Base-by-base conservation (phyloP, 1,284 basidiomycete species). In the Pisolithus thermaeus region DNA sequence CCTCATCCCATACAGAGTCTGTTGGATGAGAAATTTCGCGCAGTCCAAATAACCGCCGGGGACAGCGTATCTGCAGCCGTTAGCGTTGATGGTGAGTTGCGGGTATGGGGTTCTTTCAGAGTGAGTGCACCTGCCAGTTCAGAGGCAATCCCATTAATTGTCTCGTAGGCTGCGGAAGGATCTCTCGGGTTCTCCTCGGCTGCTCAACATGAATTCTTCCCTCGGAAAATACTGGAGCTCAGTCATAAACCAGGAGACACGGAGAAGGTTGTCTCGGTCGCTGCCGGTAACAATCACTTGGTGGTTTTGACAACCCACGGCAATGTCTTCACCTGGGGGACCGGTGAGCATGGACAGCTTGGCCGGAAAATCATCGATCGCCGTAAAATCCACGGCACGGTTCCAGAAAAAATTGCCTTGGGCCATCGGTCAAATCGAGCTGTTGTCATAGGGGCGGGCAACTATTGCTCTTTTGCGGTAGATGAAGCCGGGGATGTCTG, bases 91-190 rank as follows among this genome's bases (percentile, higher is more conserved):
- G 93, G 94, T 40, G 83, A 90, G 55, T 70, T 97, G 23, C 76
- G 87, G 48, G 89, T 90, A 12, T 97, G 94, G 94, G 94, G 94
- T 36, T 87, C 87, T 50, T 97, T 97, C 76, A 79, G 92, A 43
- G 94, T 94, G 68, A 63, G 90, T 75, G 36, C 18, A 32, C 45
- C 22, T 44, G 37, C 44, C 9, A 49, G 27, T 42, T 44, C 47
- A 47, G 23, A 50, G 50, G 28, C 39, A 47, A 36, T 23, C 49
- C 35, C 23, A 53, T 47, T 51, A 53, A 18, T 47, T 35, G 51
- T 58, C 36, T 47, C 49, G 22, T 54, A 86, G 83, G 81, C 76
- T 43, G 85, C 85, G 53, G 89, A 94, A 65, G 93, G 93, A 27
- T 76, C 88, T 8, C 82, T 96, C 41, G 91, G 92, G 37, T 97